Evolutionary conservation across 805 yeast genomes (phyloP).

Genomic region (Candida methanosorbosa): DNA sequence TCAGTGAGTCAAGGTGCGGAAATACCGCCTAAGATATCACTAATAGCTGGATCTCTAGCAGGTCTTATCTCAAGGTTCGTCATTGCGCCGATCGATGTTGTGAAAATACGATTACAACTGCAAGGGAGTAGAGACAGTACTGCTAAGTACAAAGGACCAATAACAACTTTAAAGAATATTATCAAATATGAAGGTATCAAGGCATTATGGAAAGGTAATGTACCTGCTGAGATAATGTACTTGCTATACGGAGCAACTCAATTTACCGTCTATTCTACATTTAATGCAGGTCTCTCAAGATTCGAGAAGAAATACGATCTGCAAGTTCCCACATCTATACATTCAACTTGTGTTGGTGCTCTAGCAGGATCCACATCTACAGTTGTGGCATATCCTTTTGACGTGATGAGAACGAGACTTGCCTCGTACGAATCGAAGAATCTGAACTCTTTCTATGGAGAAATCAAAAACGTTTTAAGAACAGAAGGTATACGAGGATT

Average conservation of each 20-base stretch:
- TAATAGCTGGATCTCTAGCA: slow-evolving; percentile 63
- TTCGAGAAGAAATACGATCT: slow-evolving; percentile 15
- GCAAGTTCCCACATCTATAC: slow-evolving; percentile 27
- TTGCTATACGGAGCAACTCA: slow-evolving; percentile 79
- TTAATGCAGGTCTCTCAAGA: slow-evolving; percentile 35
- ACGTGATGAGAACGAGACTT: slow-evolving; percentile 76
- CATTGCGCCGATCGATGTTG: slow-evolving; percentile 72
- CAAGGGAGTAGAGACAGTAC: slow-evolving; percentile 23
- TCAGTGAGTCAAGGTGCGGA: slow-evolving; percentile 32
- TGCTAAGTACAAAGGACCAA: slow-evolving; percentile 26
- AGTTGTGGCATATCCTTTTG: slow-evolving; percentile 75
- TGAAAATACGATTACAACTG: slow-evolving; percentile 69
- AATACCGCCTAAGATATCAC: slow-evolving; percentile 43
- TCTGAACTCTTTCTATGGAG: slow-evolving; percentile 24
- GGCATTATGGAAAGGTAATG: slow-evolving; percentile 94
- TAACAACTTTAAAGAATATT: slow-evolving; percentile 33
- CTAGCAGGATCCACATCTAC: slow-evolving; percentile 75
- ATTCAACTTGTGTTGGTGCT: slow-evolving; percentile 58
- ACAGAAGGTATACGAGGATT: slow-evolving; percentile 35
- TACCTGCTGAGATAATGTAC: slow-evolving; percentile 86
- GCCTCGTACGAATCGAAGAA: slow-evolving; percentile 48
- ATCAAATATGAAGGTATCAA: slow-evolving; percentile 44
- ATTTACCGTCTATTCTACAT: slow-evolving; percentile 59
- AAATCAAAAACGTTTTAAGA: slow-evolving; percentile 25
- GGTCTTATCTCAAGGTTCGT: slow-evolving; percentile 47